Evolutionary conservation across 257 asterid species (phyloP).

Genomic region (Ballota nigra): DNA sequence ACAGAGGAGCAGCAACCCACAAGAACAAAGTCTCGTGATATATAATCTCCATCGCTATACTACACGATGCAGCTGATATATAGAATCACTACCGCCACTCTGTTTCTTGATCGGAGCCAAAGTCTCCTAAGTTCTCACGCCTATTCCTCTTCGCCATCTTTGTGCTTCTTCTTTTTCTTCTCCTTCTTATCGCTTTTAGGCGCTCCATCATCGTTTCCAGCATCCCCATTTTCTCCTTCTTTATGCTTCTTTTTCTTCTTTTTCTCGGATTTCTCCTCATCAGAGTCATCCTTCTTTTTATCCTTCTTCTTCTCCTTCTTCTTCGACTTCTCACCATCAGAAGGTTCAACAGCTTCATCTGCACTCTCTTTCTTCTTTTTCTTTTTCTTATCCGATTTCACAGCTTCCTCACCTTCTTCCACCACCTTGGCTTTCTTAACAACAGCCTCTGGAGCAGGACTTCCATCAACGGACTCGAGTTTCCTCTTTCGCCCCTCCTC

Average conservation of each 20-base stretch:
- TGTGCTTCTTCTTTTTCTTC: conserved; percentile 68
- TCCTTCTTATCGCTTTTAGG: conserved; percentile 60
- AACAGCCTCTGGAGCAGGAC: conserved; percentile 42
- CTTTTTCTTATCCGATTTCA: conserved; percentile 33
- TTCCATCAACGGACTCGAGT: conserved; percentile 42
- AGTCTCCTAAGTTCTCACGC: background rate
- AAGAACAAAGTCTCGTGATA: background rate
- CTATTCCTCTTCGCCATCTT: conserved; percentile 56
- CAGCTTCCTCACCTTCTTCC: conserved; percentile 36
- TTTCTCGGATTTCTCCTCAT: conserved; percentile 64
- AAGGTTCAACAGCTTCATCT: conserved; percentile 21
- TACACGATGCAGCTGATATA: conserved; percentile 24
- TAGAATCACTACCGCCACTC: background rate
- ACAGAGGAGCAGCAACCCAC: background rate
- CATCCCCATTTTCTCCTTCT: conserved; percentile 46
- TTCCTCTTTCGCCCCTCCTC: conserved; percentile 62
- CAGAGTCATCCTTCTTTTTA: conserved; percentile 37
- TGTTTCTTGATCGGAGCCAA: background rate
- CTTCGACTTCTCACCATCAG: conserved; percentile 37
- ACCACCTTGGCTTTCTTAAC: conserved; percentile 56
- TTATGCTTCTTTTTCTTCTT: conserved; percentile 55
- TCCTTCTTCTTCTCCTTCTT: conserved; percentile 39
- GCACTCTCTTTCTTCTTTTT: conserved; percentile 47
- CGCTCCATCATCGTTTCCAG: conserved; percentile 36
- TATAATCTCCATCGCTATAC: conserved; percentile 24